Evolutionary conservation across 257 asterid genomes (phyloP).

Genomic region (Lavandula angustifolia): DNA sequence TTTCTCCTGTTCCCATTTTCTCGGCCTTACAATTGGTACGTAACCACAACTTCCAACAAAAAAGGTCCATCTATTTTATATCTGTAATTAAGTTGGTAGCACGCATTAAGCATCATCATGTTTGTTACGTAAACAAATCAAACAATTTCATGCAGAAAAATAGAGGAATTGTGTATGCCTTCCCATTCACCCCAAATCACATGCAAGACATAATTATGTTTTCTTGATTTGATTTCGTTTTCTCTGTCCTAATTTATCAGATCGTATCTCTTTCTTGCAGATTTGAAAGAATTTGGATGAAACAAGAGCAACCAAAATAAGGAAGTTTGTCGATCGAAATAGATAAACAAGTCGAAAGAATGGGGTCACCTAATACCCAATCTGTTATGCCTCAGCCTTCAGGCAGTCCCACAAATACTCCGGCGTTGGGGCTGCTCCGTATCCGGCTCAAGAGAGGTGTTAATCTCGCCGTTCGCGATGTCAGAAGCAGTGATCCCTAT

Average conservation of each 20-base stretch:
- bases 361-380: conserved; percentile 15
- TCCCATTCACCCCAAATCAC: no score
- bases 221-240: no score
- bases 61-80: not conserved
- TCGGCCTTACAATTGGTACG: not conserved
- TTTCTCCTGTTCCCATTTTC: conserved; percentile 5
- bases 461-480: conserved; percentile 90
- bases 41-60: not conserved
- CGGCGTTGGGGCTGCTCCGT: conserved; percentile 70
- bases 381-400: not conserved
- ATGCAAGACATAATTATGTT: no score
- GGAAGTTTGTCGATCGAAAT: not conserved
- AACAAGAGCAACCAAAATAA: not conserved
- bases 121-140: no score
- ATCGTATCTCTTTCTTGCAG: no score
- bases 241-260: no score
- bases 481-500: conserved; percentile 79
- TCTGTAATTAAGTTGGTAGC: not conserved
- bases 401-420: conserved; percentile 11
- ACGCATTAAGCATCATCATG: not conserved
- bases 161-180: not conserved
- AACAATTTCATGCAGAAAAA: no score
- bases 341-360: not conserved
- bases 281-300: not conserved
- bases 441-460: conserved; percentile 66